Conservation (phyloP, 257 asterid species). For the Solanum lycopersicoides region DNA sequence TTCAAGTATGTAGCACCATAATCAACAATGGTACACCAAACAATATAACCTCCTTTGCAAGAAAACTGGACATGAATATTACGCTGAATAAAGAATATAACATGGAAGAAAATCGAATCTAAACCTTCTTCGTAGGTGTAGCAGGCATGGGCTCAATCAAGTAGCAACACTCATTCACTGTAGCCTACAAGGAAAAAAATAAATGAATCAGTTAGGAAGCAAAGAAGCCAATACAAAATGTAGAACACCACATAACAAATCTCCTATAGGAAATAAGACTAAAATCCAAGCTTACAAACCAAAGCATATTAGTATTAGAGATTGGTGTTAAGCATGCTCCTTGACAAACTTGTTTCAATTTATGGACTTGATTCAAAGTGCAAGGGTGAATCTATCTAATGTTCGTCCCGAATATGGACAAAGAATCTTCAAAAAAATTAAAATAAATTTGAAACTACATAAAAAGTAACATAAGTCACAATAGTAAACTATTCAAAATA, state of each 20-base stretch:
- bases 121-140: constrained; percentile 55
- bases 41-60: neutral
- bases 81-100: neutral
- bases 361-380: neutral
- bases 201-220: constrained; percentile 6
- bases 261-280: neutral
- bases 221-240: neutral
- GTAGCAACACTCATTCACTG: constrained; percentile 1
- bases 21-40: neutral
- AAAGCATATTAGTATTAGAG: neutral
- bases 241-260: neutral
- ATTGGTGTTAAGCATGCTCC: neutral
- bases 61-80: neutral
- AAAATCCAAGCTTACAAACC: neutral
- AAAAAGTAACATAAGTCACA: neutral
- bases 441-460: neutral
- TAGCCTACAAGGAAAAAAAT: constrained; percentile 10
- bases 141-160: constrained; percentile 47
- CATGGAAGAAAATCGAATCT: neutral
- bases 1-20: neutral
- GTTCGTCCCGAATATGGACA: neutral
- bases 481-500: neutral
- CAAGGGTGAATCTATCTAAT: neutral
- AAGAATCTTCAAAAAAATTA: neutral
- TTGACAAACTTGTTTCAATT: neutral